phyloP scores from a whole-genome alignment of 768 basidiomycete species.

The Pisolithus microcarpus region DNA sequence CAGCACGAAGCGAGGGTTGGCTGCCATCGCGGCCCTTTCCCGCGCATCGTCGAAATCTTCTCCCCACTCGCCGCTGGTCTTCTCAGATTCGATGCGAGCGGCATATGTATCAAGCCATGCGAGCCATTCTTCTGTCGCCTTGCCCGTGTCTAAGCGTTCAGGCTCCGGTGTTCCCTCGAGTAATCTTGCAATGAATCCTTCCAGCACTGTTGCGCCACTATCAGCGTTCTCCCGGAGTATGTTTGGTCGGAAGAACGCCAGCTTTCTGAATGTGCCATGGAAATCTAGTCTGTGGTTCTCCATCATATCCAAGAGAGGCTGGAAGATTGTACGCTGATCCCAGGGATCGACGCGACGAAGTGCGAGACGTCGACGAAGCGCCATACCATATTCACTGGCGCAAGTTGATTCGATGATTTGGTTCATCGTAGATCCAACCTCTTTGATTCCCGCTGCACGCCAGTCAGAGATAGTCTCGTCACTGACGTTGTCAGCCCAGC shows the following conservation, averaged over 20 bases:
- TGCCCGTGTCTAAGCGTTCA: slow-evolving; percentile 34
- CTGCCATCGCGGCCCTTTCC: slow-evolving; percentile 46
- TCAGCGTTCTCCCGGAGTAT: slow-evolving; percentile 16
- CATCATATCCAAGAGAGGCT: slow-evolving; percentile 68
- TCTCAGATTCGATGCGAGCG: slow-evolving; percentile 48
- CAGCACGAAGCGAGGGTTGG: slow-evolving; percentile 88
- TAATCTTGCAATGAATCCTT: slow-evolving; percentile 37
- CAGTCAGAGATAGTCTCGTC: slow-evolving; percentile 55
- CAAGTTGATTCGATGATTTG: slow-evolving; percentile 51
- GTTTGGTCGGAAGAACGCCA: slow-evolving; percentile 55
- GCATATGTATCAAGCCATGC: slow-evolving; percentile 63
- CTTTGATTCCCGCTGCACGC: slow-evolving; percentile 48
- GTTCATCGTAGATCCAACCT: slow-evolving; percentile 55
- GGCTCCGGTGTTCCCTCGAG: slow-evolving; percentile 44
- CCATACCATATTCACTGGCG: slow-evolving; percentile 53
- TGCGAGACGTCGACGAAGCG: slow-evolving; percentile 81
- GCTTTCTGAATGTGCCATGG: slow-evolving; percentile 72
- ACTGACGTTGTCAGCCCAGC: slow-evolving; percentile 56
- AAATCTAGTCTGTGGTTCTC: slow-evolving; percentile 77
- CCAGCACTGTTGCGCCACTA: slow-evolving; percentile 19
- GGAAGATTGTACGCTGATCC: slow-evolving; percentile 57
- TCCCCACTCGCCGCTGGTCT: slow-evolving; percentile 35
- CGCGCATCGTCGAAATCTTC: slow-evolving; percentile 35
- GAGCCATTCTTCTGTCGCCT: slow-evolving; percentile 48
- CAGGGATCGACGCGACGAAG: slow-evolving; percentile 46